A percentile compares a stretch with the other conserved stretches of the same genome.
phyloP scores from a whole-genome alignment of 805 yeast genomes.

The Candida michaelii region DNA sequence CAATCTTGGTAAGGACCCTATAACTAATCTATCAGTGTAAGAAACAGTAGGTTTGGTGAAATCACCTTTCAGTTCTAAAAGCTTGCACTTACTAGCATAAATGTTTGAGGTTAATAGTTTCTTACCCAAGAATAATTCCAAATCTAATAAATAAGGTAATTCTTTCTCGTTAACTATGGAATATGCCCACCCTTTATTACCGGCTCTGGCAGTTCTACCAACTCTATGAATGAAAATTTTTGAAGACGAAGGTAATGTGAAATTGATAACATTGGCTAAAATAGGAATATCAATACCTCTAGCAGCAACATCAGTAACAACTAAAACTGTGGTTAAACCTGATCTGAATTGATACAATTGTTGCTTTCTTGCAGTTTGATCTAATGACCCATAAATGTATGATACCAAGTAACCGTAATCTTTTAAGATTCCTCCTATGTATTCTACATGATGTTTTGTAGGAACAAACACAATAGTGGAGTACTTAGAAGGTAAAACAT shows the following conservation, averaged over 20 bases:
- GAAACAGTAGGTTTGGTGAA: constrained; percentile 58
- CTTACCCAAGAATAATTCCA: constrained; percentile 86
- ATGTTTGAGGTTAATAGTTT: constrained; percentile 70
- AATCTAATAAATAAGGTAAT: constrained; percentile 83
- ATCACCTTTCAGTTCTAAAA: constrained; percentile 46
- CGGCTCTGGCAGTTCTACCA: constrained; percentile 99
- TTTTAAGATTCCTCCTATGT: constrained; percentile 65
- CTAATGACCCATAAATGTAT: constrained; percentile 90
- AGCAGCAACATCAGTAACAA: constrained; percentile 98
- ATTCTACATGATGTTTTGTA: constrained; percentile 97
- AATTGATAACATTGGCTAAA: constrained; percentile 91
- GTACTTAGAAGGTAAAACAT: constrained; percentile 75
- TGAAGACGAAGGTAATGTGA: constrained; percentile 85
- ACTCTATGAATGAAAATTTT: constrained; percentile 96
- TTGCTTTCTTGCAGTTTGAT: constrained; percentile 90
- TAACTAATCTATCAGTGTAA: constrained; percentile 72
- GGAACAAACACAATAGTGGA: constrained; percentile 96
- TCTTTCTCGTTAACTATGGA: constrained; percentile 83
- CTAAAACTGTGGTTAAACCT: constrained; percentile 82
- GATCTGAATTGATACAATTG: constrained; percentile 82
- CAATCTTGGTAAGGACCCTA: constrained; percentile 79
- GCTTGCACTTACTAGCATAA: constrained; percentile 60
- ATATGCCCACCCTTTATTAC: constrained; percentile 97
- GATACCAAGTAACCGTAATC: constrained; percentile 85
- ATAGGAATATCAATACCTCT: constrained; percentile 99